Evolutionary conservation across 768 basidiomycete species (phyloP).

Genomic region (Tylopilus intermedius): DNA sequence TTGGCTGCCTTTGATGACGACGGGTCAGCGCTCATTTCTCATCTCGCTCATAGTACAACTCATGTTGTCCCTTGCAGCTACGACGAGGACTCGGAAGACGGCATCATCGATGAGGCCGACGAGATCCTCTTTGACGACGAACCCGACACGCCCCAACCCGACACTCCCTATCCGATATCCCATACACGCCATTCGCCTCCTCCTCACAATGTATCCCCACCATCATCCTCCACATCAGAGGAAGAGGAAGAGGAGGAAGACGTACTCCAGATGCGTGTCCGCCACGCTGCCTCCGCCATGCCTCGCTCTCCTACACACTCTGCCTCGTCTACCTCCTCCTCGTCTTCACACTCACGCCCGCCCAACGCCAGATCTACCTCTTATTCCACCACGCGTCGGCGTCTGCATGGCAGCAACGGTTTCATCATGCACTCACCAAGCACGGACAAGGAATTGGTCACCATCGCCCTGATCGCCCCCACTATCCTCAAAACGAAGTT

Average conservation of each 20-base stretch:
- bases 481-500: constrained; percentile 82
- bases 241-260: constrained; percentile 47
- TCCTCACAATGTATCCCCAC: constrained; percentile 18
- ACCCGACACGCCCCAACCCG: constrained; percentile 17
- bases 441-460: constrained; percentile 50
- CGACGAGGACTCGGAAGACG: constrained; percentile 65
- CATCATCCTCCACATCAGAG: constrained; percentile 34
- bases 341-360: constrained; percentile 23
- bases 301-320: constrained; percentile 40
- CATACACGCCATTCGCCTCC: constrained; percentile 22
- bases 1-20: constrained; percentile 46
- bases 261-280: constrained; percentile 60
- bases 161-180: constrained; percentile 16
- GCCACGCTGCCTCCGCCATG: constrained; percentile 19
- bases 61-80: constrained; percentile 40
- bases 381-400: constrained; percentile 4
- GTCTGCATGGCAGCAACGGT: constrained; percentile 38
- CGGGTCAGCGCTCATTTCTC: constrained; percentile 43
- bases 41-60: background rate
- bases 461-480: constrained; percentile 69
- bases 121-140: constrained; percentile 29
- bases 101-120: constrained; percentile 46
- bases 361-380: constrained; percentile 31
- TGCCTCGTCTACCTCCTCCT: constrained; percentile 23
- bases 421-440: constrained; percentile 34